Evolutionary conservation across 2,329 filamentous ascomycete species (phyloP).

Genomic region (Colletotrichum destructivum): DNA sequence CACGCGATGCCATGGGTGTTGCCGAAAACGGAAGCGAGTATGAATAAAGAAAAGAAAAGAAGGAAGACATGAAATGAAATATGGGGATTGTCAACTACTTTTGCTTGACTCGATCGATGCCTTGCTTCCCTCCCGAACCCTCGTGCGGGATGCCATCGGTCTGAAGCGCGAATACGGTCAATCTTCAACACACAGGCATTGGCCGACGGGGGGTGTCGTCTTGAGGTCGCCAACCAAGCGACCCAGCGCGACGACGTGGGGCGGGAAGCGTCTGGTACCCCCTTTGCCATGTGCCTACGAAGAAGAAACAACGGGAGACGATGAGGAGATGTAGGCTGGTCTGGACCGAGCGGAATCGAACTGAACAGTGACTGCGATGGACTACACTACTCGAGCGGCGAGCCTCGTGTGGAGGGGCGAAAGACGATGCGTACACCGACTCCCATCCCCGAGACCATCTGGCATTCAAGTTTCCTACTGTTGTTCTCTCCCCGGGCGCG

Average conservation of each 20-base stretch:
- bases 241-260: constrained; percentile 18
- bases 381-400: constrained; percentile 7
- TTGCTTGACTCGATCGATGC: not conserved
- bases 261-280: constrained; percentile 20
- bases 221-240: constrained; percentile 9
- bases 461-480: not conserved
- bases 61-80: constrained; percentile 2
- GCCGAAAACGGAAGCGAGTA: constrained; percentile 6
- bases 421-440: constrained; percentile 9
- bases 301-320: constrained; percentile 22
- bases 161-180: not conserved
- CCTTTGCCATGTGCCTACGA: constrained; percentile 26
- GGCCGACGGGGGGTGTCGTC: not conserved
- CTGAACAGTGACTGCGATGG: constrained; percentile 29
- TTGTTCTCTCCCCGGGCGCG: not conserved
- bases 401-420: constrained; percentile 8
- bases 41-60: constrained; percentile 12
- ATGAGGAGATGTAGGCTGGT: constrained; percentile 20
- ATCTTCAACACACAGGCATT: not conserved
- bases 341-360: constrained; percentile 24
- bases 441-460: not conserved
- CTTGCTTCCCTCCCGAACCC: not conserved
- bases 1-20: constrained; percentile 29
- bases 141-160: not conserved
- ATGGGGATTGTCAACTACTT: constrained; percentile 10